phyloP scores from a whole-genome alignment of 1,284 basidiomycete genomes.

The Mycena citricolor region DNA sequence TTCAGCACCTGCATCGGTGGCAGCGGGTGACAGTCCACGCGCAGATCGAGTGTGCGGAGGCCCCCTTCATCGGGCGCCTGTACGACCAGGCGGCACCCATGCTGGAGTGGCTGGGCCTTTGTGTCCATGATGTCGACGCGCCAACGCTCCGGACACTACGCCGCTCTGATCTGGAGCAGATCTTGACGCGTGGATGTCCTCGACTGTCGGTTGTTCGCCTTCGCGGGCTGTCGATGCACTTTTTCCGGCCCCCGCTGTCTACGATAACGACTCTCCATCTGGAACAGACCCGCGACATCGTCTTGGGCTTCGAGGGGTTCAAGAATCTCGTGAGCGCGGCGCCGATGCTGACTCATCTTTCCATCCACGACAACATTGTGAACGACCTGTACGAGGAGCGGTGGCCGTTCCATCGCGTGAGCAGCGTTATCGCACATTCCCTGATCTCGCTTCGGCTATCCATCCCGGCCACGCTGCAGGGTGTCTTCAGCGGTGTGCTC shows the following conservation, averaged over 20 bases:
- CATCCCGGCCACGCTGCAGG: constrained; percentile 14
- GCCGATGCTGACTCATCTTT: constrained; percentile 18
- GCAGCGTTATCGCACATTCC: constrained; percentile 13
- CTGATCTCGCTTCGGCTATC: constrained; percentile 17
- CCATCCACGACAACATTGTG: constrained; percentile 20
- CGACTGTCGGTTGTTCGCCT: constrained; percentile 39
- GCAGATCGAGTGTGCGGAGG: constrained; percentile 25
- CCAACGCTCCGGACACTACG: constrained; percentile 15
- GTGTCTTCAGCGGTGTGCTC: constrained; percentile 17
- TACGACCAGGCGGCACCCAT: constrained; percentile 29
- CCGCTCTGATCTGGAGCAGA: constrained; percentile 25
- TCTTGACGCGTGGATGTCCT: constrained; percentile 33
- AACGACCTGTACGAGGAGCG: constrained; percentile 14
- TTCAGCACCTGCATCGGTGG: constrained; percentile 36
- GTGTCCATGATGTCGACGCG: constrained; percentile 28
- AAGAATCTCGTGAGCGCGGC: not conserved
- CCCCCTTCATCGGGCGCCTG: constrained; percentile 31
- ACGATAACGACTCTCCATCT: constrained; percentile 42
- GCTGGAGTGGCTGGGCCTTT: constrained; percentile 38
- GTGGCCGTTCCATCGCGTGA: constrained; percentile 14
- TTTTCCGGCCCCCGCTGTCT: constrained; percentile 38
- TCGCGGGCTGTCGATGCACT: constrained; percentile 40
- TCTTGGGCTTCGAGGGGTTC: constrained; percentile 18
- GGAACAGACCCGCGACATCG: constrained; percentile 34
- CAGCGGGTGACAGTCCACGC: constrained; percentile 34